Evolutionary conservation across 352 stramenopile genomes (phyloP).

Genomic region (Phytophthora litchii): DNA sequence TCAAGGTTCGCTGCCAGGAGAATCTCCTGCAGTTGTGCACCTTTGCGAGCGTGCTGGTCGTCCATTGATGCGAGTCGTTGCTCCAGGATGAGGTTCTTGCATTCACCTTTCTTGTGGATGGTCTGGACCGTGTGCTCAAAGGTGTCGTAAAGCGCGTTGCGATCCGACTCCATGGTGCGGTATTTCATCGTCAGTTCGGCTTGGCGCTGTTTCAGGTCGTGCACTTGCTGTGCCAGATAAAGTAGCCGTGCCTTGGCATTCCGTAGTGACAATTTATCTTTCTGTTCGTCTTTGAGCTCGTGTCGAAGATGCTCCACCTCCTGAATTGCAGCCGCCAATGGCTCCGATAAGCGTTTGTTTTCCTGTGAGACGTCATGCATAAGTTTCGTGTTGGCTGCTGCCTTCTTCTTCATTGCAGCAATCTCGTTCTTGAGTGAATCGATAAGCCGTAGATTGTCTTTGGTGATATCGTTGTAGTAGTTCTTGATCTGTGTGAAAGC

Average conservation of each 20-base stretch:
- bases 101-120: constrained; percentile 91
- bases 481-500: constrained; percentile 94
- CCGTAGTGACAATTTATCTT: constrained; percentile 90
- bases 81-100: constrained; percentile 91
- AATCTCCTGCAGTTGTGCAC: constrained; percentile 70
- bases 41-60: constrained; percentile 80
- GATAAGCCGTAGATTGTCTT: constrained; percentile 93
- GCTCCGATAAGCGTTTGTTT: constrained; percentile 92
- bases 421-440: constrained; percentile 93
- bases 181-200: constrained; percentile 75
- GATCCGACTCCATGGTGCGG: constrained; percentile 77
- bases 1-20: constrained; percentile 79
- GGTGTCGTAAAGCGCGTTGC: constrained; percentile 90
- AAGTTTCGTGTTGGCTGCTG: constrained; percentile 89
- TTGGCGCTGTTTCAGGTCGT: constrained; percentile 68
- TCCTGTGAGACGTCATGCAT: constrained; percentile 94
- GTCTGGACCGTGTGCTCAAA: constrained; percentile 91
- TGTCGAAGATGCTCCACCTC: constrained; percentile 90
- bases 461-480: constrained; percentile 97
- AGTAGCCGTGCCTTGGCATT: constrained; percentile 90
- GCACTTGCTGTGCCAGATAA: constrained; percentile 74
- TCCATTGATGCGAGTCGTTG: constrained; percentile 80
- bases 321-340: constrained; percentile 80
- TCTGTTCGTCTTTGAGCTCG: constrained; percentile 92
- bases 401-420: constrained; percentile 93